These are phyloP conservation scores for Pseudozyma pruni DNA, from an alignment of 1,284 basidiomycete genomes.

Conservation along the genomic window DNA sequence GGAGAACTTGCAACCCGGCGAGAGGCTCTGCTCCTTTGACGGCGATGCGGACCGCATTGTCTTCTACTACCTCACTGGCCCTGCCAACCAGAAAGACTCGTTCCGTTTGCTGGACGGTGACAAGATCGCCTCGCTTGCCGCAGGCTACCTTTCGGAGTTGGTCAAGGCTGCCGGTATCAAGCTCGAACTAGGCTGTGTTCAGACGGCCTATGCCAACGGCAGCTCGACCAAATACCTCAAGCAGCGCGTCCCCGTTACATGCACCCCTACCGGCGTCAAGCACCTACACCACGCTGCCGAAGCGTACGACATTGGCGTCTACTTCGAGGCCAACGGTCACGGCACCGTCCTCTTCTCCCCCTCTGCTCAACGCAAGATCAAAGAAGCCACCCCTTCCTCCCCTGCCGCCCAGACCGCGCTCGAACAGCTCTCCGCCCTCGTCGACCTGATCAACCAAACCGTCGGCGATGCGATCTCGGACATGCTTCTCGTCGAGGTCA, in stretches of 20 bases:
- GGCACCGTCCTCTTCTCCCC: conserved; percentile 94
- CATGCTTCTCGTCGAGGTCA: conserved; percentile 92
- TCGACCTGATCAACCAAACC: conserved; percentile 93
- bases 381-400: conserved; percentile 79
- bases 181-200: conserved; percentile 76
- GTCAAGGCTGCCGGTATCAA: conserved; percentile 71
- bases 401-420: conserved; percentile 78
- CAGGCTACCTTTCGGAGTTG: conserved; percentile 90
- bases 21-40: conserved; percentile 91
- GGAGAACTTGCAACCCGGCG: conserved; percentile 69
- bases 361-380: conserved; percentile 61
- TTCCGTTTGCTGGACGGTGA: conserved; percentile 98
- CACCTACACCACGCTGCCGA: conserved; percentile 97
- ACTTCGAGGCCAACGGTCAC: conserved; percentile 99
- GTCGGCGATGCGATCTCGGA: conserved; percentile 97
- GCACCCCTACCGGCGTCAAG: conserved; percentile 97
- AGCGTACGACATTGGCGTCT: conserved; percentile 91
- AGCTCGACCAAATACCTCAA: conserved; percentile 83
- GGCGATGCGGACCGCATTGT: conserved; percentile 98
- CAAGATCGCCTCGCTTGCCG: conserved; percentile 94
- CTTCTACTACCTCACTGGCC: conserved; percentile 78
- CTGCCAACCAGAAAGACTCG: conserved; percentile 73
- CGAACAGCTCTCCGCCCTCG: conserved; percentile 71
- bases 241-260: conserved; percentile 85
- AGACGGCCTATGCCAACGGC: conserved; percentile 99